phyloP scores from a whole-genome alignment of 164 flowering plant species.

The Amborella trichopoda region DNA sequence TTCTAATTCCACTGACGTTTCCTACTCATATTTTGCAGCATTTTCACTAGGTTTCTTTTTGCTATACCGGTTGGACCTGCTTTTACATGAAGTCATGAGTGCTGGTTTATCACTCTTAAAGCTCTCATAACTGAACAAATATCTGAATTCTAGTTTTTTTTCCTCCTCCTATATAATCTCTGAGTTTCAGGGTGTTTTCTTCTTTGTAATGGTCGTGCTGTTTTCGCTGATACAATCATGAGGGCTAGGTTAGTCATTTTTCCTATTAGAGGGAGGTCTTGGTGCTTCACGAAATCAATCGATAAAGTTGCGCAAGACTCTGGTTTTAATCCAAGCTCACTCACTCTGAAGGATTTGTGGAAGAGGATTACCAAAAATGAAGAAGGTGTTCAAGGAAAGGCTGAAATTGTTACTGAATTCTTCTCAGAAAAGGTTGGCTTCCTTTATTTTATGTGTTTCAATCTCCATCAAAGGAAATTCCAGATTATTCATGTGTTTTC shows the following conservation, averaged over 20 bases:
- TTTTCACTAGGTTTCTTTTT: no score
- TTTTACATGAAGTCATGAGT: no score
- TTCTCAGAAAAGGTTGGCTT: constrained; percentile 41
- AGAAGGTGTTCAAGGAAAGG: constrained; percentile 34
- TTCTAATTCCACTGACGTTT: no score
- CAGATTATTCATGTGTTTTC: not conserved
- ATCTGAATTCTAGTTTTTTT: no score
- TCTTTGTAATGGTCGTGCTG: no score
- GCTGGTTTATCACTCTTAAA: no score
- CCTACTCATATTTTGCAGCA: no score
- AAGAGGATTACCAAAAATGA: constrained; percentile 29
- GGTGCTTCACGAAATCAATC: constrained; percentile 71
- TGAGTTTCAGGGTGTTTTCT: no score
- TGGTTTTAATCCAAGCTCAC: constrained; percentile 22
- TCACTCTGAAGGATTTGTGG: constrained; percentile 55
- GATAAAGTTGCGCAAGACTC: constrained; percentile 19
- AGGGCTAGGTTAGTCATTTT: constrained; percentile 73
- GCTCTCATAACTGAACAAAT: no score
- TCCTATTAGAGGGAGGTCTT: constrained; percentile 68
- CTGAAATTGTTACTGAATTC: constrained; percentile 55
- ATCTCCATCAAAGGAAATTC: not conserved
- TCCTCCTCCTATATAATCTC: no score
- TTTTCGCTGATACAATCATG: constrained; percentile 21
- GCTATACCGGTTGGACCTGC: no score
- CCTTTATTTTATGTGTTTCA: not conserved